Conservation (phyloP, 179 eudicot genomes). For the Monotropa hypopitys region DNA sequence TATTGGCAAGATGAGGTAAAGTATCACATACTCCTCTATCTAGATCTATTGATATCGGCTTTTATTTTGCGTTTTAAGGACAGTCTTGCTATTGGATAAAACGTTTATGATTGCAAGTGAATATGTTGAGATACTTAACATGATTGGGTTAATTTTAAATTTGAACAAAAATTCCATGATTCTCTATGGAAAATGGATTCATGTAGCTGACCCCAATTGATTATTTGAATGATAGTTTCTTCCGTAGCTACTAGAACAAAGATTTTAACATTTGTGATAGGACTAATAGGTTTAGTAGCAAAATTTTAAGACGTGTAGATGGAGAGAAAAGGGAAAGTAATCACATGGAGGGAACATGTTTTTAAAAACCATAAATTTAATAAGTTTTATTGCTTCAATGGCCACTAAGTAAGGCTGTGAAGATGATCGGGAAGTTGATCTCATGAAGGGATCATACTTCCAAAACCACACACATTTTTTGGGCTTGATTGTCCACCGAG, state of each 20-base stretch:
- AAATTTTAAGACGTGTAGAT: not conserved
- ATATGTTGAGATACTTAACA: not conserved
- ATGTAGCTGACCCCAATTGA: not conserved
- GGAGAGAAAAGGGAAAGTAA: not conserved
- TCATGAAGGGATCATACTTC: not conserved
- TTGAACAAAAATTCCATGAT: not conserved
- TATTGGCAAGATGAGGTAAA: constrained; percentile 99
- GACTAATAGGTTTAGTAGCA: not conserved
- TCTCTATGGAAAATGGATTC: not conserved
- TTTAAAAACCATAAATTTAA: not conserved
- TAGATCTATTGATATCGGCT: not conserved
- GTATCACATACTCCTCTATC: constrained; percentile 7
- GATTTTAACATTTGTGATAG: not conserved
- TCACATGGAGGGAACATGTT: not conserved
- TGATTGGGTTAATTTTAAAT: not conserved
- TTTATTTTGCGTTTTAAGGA: not conserved
- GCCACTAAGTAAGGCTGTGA: not conserved
- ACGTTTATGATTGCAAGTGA: not conserved
- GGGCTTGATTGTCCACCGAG: not conserved
- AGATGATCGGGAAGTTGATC: not conserved
- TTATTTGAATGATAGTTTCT: too few species aligned
- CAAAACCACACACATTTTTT: not conserved
- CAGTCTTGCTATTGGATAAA: not conserved
- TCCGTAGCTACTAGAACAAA: not conserved
- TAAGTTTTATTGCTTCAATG: not conserved